Conservation (phyloP, 1,139 yeast species). For the Yamadazyma friedrichii region DNA sequence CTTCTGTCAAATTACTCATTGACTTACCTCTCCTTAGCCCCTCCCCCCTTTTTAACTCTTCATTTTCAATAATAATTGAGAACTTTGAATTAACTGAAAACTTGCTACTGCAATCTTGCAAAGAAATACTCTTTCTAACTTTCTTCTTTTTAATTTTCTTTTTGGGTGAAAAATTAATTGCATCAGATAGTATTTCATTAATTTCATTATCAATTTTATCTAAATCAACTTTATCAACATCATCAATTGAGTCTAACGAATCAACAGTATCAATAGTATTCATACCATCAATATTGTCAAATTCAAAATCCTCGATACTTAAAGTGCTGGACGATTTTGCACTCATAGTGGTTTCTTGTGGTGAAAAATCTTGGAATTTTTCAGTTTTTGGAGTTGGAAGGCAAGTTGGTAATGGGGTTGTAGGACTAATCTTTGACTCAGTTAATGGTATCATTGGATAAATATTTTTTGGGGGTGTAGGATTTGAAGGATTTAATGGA, state of each 20-base stretch:
- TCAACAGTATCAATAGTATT: not conserved
- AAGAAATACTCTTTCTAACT: constrained; percentile 13
- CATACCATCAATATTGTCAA: no score
- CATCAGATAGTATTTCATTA: constrained; percentile 10
- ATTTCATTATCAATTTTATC: constrained; percentile 1
- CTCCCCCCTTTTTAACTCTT: constrained; percentile 2
- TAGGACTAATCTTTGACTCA: not conserved
- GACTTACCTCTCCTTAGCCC: constrained; percentile 1
- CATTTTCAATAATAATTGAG: constrained; percentile 19
- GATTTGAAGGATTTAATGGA: no score
- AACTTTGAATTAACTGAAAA: constrained; percentile 20
- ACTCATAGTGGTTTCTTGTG: not conserved
- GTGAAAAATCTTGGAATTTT: not conserved
- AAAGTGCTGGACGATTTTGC: no score
- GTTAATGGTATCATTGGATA: no score
- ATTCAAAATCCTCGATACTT: no score
- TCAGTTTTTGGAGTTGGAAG: constrained; percentile 7
- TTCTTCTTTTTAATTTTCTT: constrained; percentile 2
- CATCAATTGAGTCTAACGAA: no score
- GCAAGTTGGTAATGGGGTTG: not conserved
- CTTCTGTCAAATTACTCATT: constrained; percentile 1
- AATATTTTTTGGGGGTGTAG: no score
- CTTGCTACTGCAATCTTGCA: constrained; percentile 22
- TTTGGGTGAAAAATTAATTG: constrained; percentile 4
- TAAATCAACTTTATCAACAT: not conserved